Evolutionary conservation across 2,329 filamentous ascomycete genomes (phyloP).

Genomic region (Xylariales sp.): DNA sequence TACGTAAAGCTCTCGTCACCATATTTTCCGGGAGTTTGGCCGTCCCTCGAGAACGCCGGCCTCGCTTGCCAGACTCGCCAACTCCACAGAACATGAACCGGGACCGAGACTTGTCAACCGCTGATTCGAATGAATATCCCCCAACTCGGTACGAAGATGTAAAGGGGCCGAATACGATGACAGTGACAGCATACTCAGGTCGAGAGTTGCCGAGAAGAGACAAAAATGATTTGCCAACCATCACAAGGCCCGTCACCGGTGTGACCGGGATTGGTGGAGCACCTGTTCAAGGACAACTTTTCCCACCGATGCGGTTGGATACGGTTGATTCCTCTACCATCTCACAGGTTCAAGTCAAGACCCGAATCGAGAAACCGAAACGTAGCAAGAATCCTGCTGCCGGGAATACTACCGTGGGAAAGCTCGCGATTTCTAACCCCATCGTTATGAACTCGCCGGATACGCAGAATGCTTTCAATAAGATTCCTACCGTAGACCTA

Average conservation of each 20-base stretch:
- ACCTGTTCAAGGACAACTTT: slow-evolving; percentile 35
- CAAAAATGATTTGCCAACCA: slow-evolving; percentile 28
- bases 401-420: slow-evolving; percentile 28
- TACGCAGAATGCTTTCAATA: slow-evolving; percentile 20
- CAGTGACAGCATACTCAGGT: slow-evolving; percentile 33
- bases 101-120: slow-evolving; percentile 36
- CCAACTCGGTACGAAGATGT: slow-evolving; percentile 45
- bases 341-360: slow-evolving; percentile 12
- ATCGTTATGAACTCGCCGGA: slow-evolving; percentile 30
- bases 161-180: slow-evolving; percentile 35
- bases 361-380: slow-evolving; percentile 9
- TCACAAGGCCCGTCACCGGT: slow-evolving; percentile 32
- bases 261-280: slow-evolving; percentile 32
- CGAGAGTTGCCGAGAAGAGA: slow-evolving; percentile 15
- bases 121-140: slow-evolving; percentile 36
- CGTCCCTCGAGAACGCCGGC: slow-evolving; percentile 22
- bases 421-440: slow-evolving; percentile 45
- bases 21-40: slow-evolving; percentile 32
- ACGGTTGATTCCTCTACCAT: slow-evolving; percentile 16
- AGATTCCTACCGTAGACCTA: slow-evolving; percentile 41
- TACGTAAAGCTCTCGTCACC: slow-evolving; percentile 33
- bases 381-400: slow-evolving; percentile 17
- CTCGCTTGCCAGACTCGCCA: slow-evolving; percentile 34
- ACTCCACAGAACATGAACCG: slow-evolving; percentile 31
- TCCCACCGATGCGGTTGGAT: slow-evolving; percentile 33